phyloP scores from a whole-genome alignment of 2,329 filamentous ascomycete genomes.

The Hypoxylon sp. region DNA sequence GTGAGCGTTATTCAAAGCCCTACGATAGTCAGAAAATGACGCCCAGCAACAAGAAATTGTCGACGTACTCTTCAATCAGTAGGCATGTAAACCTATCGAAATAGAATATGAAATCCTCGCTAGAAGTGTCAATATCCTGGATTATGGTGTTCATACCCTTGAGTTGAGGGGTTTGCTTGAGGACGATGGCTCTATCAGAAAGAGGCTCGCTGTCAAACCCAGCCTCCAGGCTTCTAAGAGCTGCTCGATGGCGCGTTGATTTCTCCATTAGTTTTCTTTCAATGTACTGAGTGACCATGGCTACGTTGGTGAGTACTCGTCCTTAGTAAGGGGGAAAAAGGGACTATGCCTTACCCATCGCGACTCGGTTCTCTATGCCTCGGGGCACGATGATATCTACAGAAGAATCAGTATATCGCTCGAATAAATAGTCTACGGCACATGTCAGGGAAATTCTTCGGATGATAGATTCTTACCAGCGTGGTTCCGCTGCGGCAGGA shows the following conservation, averaged over 20 bases:
- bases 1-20: slow-evolving; percentile 81
- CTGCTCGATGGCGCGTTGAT: slow-evolving; percentile 84
- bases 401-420: slow-evolving; percentile 14
- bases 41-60: neutral
- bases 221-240: slow-evolving; percentile 81
- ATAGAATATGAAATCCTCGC: slow-evolving; percentile 97
- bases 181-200: slow-evolving; percentile 79
- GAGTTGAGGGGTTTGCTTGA: slow-evolving; percentile 85
- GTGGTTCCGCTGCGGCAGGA: slow-evolving; percentile 90
- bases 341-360: slow-evolving; percentile 73
- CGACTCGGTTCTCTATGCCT: slow-evolving; percentile 94
- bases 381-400: slow-evolving; percentile 92
- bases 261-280: slow-evolving; percentile 89
- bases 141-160: slow-evolving; percentile 92
- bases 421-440: slow-evolving; percentile 35
- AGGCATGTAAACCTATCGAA: slow-evolving; percentile 91
- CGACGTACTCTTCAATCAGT: slow-evolving; percentile 80
- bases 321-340: neutral
- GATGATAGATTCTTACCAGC: slow-evolving; percentile 69
- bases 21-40: slow-evolving; percentile 53
- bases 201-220: slow-evolving; percentile 80
- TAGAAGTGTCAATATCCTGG: slow-evolving; percentile 80
- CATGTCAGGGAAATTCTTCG: neutral
- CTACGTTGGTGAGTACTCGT: slow-evolving; percentile 58
- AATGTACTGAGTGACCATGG: slow-evolving; percentile 95